phyloP scores from a whole-genome alignment of 164 flowering plant genomes.

The Umbilicus rupestris region DNA sequence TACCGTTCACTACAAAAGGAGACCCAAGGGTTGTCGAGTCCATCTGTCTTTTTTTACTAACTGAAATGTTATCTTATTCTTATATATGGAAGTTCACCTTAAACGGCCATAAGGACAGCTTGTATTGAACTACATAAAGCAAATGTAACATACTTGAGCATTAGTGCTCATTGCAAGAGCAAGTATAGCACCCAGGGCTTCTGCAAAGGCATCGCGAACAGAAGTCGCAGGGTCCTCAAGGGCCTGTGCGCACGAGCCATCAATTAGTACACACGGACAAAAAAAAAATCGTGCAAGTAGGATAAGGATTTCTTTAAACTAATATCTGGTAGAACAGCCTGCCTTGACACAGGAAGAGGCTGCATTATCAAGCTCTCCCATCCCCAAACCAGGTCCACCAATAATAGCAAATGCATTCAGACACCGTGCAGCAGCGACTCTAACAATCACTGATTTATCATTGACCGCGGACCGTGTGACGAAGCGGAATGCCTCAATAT shows the following conservation, averaged over 20 bases:
- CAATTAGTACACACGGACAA: slow-evolving; percentile 2
- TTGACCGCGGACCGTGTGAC: slow-evolving; percentile 58
- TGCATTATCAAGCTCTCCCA: slow-evolving; percentile 70
- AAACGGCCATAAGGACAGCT: background rate
- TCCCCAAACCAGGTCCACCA: slow-evolving; percentile 91
- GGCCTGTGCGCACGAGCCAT: slow-evolving; percentile 35
- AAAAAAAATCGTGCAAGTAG: slow-evolving; percentile 5
- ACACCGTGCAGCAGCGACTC: slow-evolving; percentile 93
- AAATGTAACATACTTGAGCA: slow-evolving; percentile 47
- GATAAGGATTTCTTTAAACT: background rate
- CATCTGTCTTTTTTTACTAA: background rate
- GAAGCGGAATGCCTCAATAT: slow-evolving; percentile 77
- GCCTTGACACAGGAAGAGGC: slow-evolving; percentile 81
- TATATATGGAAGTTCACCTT: background rate
- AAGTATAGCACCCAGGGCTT: slow-evolving; percentile 84
- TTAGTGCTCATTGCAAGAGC: slow-evolving; percentile 96
- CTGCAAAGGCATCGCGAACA: slow-evolving; percentile 94
- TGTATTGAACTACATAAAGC: background rate
- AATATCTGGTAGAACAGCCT: slow-evolving; percentile 10
- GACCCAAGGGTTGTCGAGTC: background rate
- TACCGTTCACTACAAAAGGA: too few relatives aligned
- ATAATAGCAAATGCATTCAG: slow-evolving; percentile 79
- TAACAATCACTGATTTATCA: slow-evolving; percentile 78
- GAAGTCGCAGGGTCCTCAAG: slow-evolving; percentile 80
- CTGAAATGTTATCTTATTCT: background rate